These are phyloP conservation scores for Tubosaeta sp. DNA, from an alignment of 768 basidiomycete genomes.

Conservation along the genomic window DNA sequence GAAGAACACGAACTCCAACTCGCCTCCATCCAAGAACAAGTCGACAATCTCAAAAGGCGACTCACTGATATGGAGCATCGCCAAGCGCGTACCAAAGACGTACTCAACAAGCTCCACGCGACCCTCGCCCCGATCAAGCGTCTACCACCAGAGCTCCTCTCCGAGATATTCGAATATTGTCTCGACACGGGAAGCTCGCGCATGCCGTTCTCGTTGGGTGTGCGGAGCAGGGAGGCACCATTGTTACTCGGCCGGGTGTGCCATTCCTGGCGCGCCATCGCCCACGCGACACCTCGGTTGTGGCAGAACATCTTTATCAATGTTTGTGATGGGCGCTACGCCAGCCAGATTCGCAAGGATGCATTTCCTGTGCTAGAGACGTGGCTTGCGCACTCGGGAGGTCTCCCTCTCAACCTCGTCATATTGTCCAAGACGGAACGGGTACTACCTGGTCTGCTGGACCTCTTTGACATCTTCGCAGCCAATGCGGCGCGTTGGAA, in stretches of 20 bases:
- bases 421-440: slow-evolving; percentile 19
- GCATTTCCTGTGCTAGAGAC: slow-evolving; percentile 15
- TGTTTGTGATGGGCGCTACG: slow-evolving; percentile 20
- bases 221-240: slow-evolving; percentile 15
- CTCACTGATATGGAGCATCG: slow-evolving; percentile 12
- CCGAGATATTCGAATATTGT: slow-evolving; percentile 25
- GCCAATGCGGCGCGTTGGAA: slow-evolving; percentile 16
- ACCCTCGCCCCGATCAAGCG: slow-evolving; percentile 21
- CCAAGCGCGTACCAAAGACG: slow-evolving; percentile 1
- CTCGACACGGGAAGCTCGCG: not conserved
- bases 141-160: slow-evolving; percentile 23
- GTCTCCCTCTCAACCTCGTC: slow-evolving; percentile 17
- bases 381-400: slow-evolving; percentile 22
- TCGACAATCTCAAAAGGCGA: slow-evolving; percentile 1
- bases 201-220: not conserved
- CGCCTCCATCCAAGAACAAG: slow-evolving; percentile 7
- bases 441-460: slow-evolving; percentile 17
- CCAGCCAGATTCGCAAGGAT: slow-evolving; percentile 16
- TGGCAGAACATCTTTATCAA: slow-evolving; percentile 23
- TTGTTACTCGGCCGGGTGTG: slow-evolving; percentile 30
- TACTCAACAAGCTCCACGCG: slow-evolving; percentile 14
- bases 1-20: slow-evolving; percentile 15
- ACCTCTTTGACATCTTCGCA: slow-evolving; percentile 16
- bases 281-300: slow-evolving; percentile 23
- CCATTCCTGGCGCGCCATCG: slow-evolving; percentile 24